phyloP scores from a whole-genome alignment of 1,139 yeast species.

The Pichia sp. region DNA sequence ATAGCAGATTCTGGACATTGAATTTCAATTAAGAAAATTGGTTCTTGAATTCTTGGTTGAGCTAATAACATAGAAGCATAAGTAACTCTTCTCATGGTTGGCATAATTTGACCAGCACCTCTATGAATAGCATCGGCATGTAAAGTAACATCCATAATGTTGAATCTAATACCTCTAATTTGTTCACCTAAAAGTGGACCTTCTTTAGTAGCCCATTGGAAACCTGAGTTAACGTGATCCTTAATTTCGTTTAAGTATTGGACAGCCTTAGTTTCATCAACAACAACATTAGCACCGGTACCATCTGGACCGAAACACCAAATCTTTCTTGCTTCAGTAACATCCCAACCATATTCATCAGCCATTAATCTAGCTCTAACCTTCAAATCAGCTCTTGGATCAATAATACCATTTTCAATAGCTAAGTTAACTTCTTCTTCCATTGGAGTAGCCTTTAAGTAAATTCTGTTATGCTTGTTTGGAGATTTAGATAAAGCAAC shows the following conservation, averaged over 20 bases:
- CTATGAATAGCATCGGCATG: conserved; percentile 99
- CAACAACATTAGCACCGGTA: conserved; percentile 97
- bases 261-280: conserved; percentile 99
- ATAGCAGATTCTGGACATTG: conserved; percentile 99
- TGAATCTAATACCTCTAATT: conserved; percentile 93
- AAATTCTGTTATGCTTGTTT: conserved; percentile 99
- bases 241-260: conserved; percentile 98
- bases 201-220: conserved; percentile 99
- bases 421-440: conserved; percentile 90
- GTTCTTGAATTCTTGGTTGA: conserved; percentile 99
- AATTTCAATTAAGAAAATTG: conserved; percentile 97
- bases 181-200: conserved; percentile 98
- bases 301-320: conserved; percentile 99
- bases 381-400: conserved; percentile 98
- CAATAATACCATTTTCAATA: conserved; percentile 86
- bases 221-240: conserved; percentile 99
- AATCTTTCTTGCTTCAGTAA: conserved; percentile 99
- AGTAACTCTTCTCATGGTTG: conserved; percentile 99
- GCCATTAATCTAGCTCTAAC: conserved; percentile 99
- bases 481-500: conserved; percentile 98
- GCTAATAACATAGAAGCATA: conserved; percentile 98
- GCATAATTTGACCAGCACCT: conserved; percentile 99
- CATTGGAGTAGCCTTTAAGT: conserved; percentile 94
- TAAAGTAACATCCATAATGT: conserved; percentile 98
- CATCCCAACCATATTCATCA: conserved; percentile 99